Evolutionary conservation across 495 filamentous ascomycete genomes (phyloP).

Genomic region (Glutinoglossum americanum): DNA sequence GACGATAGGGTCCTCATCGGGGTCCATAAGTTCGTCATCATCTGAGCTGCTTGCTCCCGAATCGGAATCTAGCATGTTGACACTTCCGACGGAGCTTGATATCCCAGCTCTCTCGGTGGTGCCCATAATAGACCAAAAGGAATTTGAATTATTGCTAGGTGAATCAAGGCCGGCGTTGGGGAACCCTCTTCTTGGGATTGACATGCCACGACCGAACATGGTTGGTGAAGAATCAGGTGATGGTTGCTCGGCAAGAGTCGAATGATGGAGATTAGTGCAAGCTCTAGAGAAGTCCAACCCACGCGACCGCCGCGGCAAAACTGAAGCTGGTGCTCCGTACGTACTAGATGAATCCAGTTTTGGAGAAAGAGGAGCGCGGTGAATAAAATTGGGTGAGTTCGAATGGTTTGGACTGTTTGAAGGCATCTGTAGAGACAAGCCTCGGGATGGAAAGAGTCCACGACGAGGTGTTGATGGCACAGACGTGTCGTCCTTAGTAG

Average conservation of each 20-base stretch:
- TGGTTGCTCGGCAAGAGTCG: conserved; percentile 67
- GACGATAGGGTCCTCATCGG: conserved; percentile 49
- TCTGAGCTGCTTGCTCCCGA: conserved; percentile 54
- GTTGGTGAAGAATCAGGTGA: conserved; percentile 90
- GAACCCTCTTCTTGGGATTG: conserved; percentile 42
- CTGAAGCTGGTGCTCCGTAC: conserved; percentile 65
- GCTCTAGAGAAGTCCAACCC: conserved; percentile 84
- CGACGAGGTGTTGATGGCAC: conserved; percentile 36
- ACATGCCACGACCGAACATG: conserved; percentile 57
- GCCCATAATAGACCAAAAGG: conserved; percentile 23
- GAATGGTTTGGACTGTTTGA: conserved; percentile 28
- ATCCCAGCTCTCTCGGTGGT: conserved; percentile 45
- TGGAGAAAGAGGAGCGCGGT: conserved; percentile 56
- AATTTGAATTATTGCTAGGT: conserved; percentile 19
- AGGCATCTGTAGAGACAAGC: conserved; percentile 56
- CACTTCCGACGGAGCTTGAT: conserved; percentile 70
- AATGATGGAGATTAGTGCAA: conserved; percentile 89
- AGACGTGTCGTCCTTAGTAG: conserved; percentile 65
- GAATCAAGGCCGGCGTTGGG: conserved; percentile 24
- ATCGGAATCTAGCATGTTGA: conserved; percentile 59
- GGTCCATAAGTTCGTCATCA: conserved; percentile 59
- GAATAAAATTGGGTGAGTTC: conserved; percentile 32
- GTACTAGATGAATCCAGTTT: conserved; percentile 64
- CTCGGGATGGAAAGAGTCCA: conserved; percentile 32
- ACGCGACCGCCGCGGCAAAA: conserved; percentile 66